A percentile compares a stretch with the other conserved stretches of the same genome.
Conservation (phyloP, 78 protist genomes). For the Polysphondylium violaceum region DNA sequence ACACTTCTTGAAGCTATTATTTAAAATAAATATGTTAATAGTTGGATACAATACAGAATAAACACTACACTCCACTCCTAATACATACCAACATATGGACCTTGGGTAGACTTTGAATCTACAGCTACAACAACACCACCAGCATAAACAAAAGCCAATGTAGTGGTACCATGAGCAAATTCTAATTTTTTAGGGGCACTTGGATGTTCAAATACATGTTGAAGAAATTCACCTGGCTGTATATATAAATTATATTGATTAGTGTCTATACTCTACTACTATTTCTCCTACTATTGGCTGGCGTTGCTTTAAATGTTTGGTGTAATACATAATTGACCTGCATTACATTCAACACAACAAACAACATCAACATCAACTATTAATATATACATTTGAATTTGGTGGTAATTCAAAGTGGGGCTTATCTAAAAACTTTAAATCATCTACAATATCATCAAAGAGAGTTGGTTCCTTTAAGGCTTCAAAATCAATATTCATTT, state of each 20-base stretch:
- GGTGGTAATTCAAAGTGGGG: constrained; percentile 73
- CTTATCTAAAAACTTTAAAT: constrained; percentile 11
- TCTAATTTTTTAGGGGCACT: constrained; percentile 80
- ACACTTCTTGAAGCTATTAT: constrained; percentile 98
- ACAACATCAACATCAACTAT: no score
- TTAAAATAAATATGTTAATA: no score
- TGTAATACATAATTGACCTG: not conserved
- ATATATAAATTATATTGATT: not conserved
- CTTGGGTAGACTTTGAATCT: constrained; percentile 98
- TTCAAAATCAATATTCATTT: constrained; percentile 25
- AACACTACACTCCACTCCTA: not conserved
- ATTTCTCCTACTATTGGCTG: not conserved
- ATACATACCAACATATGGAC: constrained; percentile 96
- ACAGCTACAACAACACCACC: constrained; percentile 97
- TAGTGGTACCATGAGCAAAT: constrained; percentile 99
- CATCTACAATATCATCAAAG: constrained; percentile 15
- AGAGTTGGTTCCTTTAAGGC: not conserved
- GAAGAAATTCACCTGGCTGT: constrained; percentile 69
- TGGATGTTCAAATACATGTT: constrained; percentile 72
- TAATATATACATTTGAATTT: constrained; percentile 18
- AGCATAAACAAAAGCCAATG: constrained; percentile 96
- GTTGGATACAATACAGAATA: not conserved
- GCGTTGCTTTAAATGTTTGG: not conserved
- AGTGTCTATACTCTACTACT: not conserved
- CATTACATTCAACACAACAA: not conserved